Evolutionary conservation across 345 rosid species (phyloP), one percentile per base, ranked within the genome.

Genomic region (Geranium rotundifolium): DNA sequence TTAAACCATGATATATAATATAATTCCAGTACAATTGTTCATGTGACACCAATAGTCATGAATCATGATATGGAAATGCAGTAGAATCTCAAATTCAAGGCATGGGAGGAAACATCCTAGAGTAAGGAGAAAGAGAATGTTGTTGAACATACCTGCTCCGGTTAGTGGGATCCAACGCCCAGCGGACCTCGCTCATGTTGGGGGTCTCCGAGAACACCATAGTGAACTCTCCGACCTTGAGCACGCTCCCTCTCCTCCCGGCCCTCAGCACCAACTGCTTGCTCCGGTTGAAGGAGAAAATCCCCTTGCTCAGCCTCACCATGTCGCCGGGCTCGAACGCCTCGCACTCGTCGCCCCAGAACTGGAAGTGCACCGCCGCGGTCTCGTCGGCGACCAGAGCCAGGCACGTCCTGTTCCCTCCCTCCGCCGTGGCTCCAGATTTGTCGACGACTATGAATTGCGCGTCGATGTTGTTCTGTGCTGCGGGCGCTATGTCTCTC

Each of bases 311-410:
- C 62, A 83, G 65, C 29, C 68, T 67, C 34, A 88, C 63, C 10
- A 88, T 82, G 52, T 86, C 90, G 1, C 85, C 87, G 9, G 81
- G 72, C 63, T 86, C 76, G 63, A 89, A 84, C 0, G 80, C 85
- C 0, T 84, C 83, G 59, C 93, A 82, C 60, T 91, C 91, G 0
- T 85, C 83, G 0, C 88, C 87, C 96, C 91, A 86, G 15, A 91
- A 66, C 79, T 82, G 84, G 69, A 86, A 74, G 71, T 91, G 87
- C 55, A 80, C 87, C 0, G 91, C 81, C 2, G 95, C 90, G 0
- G 90, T 82, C 62, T 86, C 81, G 70, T 88, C 96, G 0, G 87
- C 91, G 15, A 73, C 91, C 17, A 88, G 73, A 1, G 82, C 88
- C 63, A 79, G 41, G 66, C 86, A 86, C 30, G 75, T 82, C 74